These are phyloP conservation scores for Yamadazyma endophytica DNA, from an alignment of 805 yeast genomes.

Conservation along the genomic window DNA sequence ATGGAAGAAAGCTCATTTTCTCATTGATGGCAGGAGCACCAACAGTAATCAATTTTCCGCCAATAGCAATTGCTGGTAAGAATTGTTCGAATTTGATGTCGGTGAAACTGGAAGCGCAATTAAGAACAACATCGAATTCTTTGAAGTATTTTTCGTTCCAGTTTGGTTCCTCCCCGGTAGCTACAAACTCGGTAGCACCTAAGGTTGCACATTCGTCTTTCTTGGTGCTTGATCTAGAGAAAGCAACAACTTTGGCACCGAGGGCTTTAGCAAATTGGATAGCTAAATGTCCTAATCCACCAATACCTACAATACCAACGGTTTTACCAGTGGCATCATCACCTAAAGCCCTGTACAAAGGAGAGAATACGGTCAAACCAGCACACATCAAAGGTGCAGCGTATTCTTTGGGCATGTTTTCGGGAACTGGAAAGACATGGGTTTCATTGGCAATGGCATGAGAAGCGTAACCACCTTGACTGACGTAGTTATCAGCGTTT, in stretches of 20 bases:
- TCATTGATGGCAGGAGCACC: slow-evolving; percentile 25
- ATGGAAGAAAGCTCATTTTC: slow-evolving; percentile 16
- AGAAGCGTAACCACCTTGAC: slow-evolving; percentile 50
- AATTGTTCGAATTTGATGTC: slow-evolving; percentile 47
- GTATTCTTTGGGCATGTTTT: slow-evolving; percentile 30
- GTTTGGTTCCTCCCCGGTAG: slow-evolving; percentile 47
- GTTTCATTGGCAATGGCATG: slow-evolving; percentile 41
- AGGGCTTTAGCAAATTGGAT: slow-evolving; percentile 56
- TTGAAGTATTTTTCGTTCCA: slow-evolving; percentile 30
- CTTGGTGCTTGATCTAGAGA: slow-evolving; percentile 24
- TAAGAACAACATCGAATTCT: slow-evolving; percentile 48
- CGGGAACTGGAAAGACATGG: slow-evolving; percentile 49
- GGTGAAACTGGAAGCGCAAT: slow-evolving; percentile 49
- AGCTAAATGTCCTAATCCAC: slow-evolving; percentile 66
- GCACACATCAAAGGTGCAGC: slow-evolving; percentile 58
- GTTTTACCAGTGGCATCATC: slow-evolving; percentile 24
- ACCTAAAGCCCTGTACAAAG: slow-evolving; percentile 29
- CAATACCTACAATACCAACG: slow-evolving; percentile 62
- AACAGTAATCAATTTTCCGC: slow-evolving; percentile 20
- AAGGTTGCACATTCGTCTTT: slow-evolving; percentile 25
- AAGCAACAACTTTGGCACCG: slow-evolving; percentile 59
- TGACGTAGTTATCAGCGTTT: slow-evolving; percentile 22
- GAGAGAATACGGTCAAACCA: slow-evolving; percentile 52
- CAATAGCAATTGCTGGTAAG: slow-evolving; percentile 25
- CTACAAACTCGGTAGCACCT: slow-evolving; percentile 36